These are phyloP conservation scores for Euphorbia pulcherrima DNA, from an alignment of 345 rosid species.

Conservation along the genomic window DNA sequence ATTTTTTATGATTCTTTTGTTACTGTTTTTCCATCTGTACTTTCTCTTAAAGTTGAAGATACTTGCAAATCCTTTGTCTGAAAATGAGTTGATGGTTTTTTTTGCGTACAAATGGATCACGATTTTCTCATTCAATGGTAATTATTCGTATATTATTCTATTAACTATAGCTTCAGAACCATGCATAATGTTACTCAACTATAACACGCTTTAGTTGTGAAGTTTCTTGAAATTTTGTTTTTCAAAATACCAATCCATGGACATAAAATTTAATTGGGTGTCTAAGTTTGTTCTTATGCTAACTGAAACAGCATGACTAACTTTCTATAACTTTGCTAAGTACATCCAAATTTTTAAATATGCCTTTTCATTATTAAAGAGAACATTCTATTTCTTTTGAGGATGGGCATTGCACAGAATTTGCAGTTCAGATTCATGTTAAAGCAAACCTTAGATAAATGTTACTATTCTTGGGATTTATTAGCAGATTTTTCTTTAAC, in stretches of 20 bases:
- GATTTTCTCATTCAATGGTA: background rate
- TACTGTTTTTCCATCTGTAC: background rate
- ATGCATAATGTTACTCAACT: background rate
- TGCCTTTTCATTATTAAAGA: background rate
- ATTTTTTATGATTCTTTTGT: background rate
- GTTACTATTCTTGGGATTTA: background rate
- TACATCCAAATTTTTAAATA: background rate
- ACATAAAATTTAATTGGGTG: background rate
- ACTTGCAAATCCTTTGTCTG: background rate
- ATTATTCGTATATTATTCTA: background rate
- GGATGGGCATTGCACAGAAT: background rate
- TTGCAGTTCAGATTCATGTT: background rate
- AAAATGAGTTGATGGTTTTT: constrained; percentile 4
- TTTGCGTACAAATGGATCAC: constrained; percentile 3
- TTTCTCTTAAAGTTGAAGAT: constrained; percentile 2
- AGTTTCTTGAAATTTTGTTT: background rate
- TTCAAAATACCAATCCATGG: background rate
- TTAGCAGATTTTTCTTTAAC: background rate
- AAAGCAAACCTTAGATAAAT: background rate
- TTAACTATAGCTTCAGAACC: background rate
- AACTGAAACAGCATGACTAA: background rate
- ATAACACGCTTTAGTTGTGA: background rate
- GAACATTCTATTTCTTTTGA: background rate
- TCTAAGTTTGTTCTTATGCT: background rate
- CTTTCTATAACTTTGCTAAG: background rate